phyloP scores from a whole-genome alignment of 352 stramenopile species.

The Phytopythium vexans region DNA sequence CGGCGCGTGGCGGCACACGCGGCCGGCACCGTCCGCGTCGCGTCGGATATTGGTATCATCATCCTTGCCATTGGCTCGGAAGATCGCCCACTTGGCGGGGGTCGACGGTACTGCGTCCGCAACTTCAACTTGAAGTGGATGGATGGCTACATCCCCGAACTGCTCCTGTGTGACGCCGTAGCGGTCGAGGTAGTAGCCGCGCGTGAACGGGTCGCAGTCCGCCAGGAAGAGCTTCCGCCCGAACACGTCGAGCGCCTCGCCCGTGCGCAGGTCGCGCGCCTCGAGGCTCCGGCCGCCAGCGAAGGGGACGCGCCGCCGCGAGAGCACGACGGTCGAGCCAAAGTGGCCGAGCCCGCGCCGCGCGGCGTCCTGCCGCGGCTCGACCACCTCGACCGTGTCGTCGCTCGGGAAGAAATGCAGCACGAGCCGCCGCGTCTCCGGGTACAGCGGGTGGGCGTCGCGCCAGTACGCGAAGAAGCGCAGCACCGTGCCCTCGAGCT shows the following conservation, averaged over 20 bases:
- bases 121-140: background rate
- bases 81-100: slow-evolving; percentile 56
- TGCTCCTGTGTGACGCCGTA: slow-evolving; percentile 81
- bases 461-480: slow-evolving; percentile 91
- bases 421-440: slow-evolving; percentile 84
- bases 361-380: slow-evolving; percentile 52
- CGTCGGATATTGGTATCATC: background rate
- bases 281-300: slow-evolving; percentile 33
- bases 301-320: slow-evolving; percentile 32
- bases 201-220: slow-evolving; percentile 91
- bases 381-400: slow-evolving; percentile 90
- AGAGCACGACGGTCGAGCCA: slow-evolving; percentile 63
- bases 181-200: slow-evolving; percentile 82
- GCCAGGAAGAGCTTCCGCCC: slow-evolving; percentile 86
- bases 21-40: background rate
- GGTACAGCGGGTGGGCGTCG: slow-evolving; percentile 88
- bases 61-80: slow-evolving; percentile 12
- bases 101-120: background rate
- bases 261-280: slow-evolving; percentile 77
- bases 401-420: slow-evolving; percentile 92
- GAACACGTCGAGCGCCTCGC: slow-evolving; percentile 81
- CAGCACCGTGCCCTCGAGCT: slow-evolving; percentile 84
- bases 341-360: slow-evolving; percentile 59
- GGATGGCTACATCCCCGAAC: slow-evolving; percentile 14
- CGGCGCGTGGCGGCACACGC: slow-evolving; percentile 1